These are phyloP conservation scores for Cornus kousa DNA, from an alignment of 148 eudicot species.

Conservation along the genomic window DNA sequence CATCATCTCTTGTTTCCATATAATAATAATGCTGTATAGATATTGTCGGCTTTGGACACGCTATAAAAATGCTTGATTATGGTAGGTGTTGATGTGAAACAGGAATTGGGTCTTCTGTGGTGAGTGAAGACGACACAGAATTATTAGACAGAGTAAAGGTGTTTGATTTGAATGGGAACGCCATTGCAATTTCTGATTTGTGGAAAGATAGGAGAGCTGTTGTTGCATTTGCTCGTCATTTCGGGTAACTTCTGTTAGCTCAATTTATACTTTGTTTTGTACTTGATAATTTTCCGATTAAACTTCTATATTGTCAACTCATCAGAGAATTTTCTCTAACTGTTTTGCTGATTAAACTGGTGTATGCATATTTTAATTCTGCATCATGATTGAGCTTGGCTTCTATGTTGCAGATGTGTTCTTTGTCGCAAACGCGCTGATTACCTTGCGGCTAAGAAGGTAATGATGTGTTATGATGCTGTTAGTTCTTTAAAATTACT, in stretches of 20 bases:
- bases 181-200: constrained; percentile 65
- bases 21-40: no score
- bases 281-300: not conserved
- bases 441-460: constrained; percentile 92
- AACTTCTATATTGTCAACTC: no score
- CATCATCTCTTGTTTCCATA: not conserved
- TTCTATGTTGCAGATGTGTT: constrained; percentile 62
- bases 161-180: constrained; percentile 71
- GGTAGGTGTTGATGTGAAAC: constrained; percentile 13
- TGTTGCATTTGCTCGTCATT: constrained; percentile 97
- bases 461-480: constrained; percentile 9
- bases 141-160: constrained; percentile 61
- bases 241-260: constrained; percentile 47
- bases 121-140: constrained; percentile 20
- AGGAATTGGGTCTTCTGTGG: constrained; percentile 35
- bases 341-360: not conserved
- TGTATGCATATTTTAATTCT: not conserved
- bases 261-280: not conserved
- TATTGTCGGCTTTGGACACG: no score
- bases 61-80: not conserved
- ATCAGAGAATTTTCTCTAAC: no score
- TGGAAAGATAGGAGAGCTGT: constrained; percentile 96
- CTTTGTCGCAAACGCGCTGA: constrained; percentile 93
- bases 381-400: not conserved
- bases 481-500: not conserved